phyloP scores from a whole-genome alignment of 2,329 filamentous ascomycete species.

The Raffaelea albimanens region DNA sequence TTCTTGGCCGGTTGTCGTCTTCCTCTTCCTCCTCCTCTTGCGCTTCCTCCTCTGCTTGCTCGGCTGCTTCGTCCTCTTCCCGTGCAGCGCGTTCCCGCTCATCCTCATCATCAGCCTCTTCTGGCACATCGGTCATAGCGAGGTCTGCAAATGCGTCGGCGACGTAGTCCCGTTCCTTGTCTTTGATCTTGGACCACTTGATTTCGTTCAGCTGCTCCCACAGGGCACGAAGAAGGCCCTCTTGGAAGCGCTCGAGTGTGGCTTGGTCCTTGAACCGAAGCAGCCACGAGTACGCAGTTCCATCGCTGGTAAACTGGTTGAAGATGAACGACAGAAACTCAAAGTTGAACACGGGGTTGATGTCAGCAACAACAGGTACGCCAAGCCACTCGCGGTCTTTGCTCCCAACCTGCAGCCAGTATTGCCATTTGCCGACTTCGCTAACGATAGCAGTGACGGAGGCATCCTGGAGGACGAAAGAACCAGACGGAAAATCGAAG shows the following conservation, averaged over 20 bases:
- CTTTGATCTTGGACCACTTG: conserved; percentile 90
- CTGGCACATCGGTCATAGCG: conserved; percentile 71
- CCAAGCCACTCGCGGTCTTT: conserved; percentile 76
- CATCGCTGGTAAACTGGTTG: conserved; percentile 86
- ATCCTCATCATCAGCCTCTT: conserved; percentile 33
- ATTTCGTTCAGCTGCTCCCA: conserved; percentile 94
- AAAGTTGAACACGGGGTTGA: conserved; percentile 98
- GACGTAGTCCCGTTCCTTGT: conserved; percentile 88
- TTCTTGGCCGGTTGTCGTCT: conserved; percentile 45
- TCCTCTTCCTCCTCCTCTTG: conserved; percentile 39
- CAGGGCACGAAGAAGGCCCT: conserved; percentile 86
- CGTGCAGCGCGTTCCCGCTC: background rate
- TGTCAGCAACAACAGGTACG: conserved; percentile 75
- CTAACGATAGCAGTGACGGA: conserved; percentile 70
- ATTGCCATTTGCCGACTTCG: conserved; percentile 85
- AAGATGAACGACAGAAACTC: conserved; percentile 99
- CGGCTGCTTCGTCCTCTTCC: conserved; percentile 34
- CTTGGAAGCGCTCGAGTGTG: conserved; percentile 77
- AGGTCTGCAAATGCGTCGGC: conserved; percentile 92
- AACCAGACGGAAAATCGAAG: conserved; percentile 80
- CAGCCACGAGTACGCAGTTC: conserved; percentile 90
- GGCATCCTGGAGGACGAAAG: conserved; percentile 73
- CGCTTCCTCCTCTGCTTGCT: conserved; percentile 22
- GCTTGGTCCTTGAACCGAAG: conserved; percentile 80
- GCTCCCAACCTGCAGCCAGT: conserved; percentile 83